Percentiles rank a stretch among this genome's conserved stretches.
Evolutionary conservation across 2,329 filamentous ascomycete genomes (phyloP).

Genomic region (Arthroderma sp.): DNA sequence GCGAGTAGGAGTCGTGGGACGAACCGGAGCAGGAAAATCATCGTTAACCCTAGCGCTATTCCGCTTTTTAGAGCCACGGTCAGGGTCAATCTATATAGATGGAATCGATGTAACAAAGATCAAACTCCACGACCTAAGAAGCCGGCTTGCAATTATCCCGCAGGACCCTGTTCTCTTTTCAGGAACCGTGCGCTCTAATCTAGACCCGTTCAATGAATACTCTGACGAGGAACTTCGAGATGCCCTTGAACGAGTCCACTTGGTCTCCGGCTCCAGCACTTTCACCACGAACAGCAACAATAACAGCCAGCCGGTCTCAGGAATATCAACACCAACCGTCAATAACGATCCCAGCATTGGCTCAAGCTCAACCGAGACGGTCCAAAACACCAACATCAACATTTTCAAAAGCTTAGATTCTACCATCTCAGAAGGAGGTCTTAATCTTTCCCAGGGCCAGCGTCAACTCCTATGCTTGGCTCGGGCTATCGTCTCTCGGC

Average conservation of each 20-base stretch:
- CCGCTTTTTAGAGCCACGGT: constrained; percentile 58
- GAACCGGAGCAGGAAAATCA: constrained; percentile 67
- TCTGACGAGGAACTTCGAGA: constrained; percentile 56
- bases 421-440: constrained; percentile 55
- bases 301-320: constrained; percentile 3
- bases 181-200: constrained; percentile 61
- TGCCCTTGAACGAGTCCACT: constrained; percentile 56
- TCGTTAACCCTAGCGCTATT: constrained; percentile 63
- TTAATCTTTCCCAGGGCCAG: constrained; percentile 65
- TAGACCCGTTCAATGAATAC: constrained; percentile 63
- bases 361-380: neutral
- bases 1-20: constrained; percentile 61
- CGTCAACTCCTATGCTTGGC: constrained; percentile 64
- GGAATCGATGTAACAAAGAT: constrained; percentile 62
- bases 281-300: neutral
- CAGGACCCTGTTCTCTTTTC: constrained; percentile 74
- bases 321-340: constrained; percentile 10
- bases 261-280: constrained; percentile 33
- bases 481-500: constrained; percentile 56
- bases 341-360: constrained; percentile 11
- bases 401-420: constrained; percentile 51
- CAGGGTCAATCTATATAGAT: constrained; percentile 57
- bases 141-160: constrained; percentile 67
- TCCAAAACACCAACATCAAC: constrained; percentile 32
- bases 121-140: constrained; percentile 55